A percentile compares a stretch with the other conserved stretches of the same genome.
Conservation (phyloP, 164 flowering plant species). For the Macadamia tetraphylla region DNA sequence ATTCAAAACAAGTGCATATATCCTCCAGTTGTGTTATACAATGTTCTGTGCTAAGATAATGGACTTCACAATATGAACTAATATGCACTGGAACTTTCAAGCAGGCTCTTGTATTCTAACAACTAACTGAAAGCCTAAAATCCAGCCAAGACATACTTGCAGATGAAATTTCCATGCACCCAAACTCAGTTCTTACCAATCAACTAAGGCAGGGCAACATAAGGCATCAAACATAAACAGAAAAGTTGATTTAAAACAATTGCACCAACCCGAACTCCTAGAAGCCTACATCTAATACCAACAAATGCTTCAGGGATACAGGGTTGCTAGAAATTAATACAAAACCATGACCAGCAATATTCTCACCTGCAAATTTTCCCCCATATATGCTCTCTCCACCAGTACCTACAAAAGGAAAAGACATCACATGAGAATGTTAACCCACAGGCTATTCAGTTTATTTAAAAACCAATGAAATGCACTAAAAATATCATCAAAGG, state of each 20-base stretch:
- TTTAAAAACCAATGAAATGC: no score
- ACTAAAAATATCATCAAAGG: no score
- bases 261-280: no score
- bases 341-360: background rate
- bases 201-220: background rate
- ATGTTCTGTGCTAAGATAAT: background rate
- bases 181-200: no score
- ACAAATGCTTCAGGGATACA: no score
- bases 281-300: no score
- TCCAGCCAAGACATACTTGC: no score
- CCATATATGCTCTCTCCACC: conserved; percentile 94
- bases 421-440: background rate
- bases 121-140: no score
- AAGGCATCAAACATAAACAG: no score
- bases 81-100: background rate
- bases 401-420: conserved; percentile 46
- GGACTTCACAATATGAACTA: background rate
- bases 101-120: no score
- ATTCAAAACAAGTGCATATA: background rate
- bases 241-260: no score
- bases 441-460: background rate
- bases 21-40: background rate
- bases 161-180: no score
- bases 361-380: conserved; percentile 75
- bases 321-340: background rate